A percentile compares a stretch with the other conserved stretches of the same genome.
Conservation (phyloP, 2,329 filamentous ascomycete species). For the Pseudocercospora fuligena region DNA sequence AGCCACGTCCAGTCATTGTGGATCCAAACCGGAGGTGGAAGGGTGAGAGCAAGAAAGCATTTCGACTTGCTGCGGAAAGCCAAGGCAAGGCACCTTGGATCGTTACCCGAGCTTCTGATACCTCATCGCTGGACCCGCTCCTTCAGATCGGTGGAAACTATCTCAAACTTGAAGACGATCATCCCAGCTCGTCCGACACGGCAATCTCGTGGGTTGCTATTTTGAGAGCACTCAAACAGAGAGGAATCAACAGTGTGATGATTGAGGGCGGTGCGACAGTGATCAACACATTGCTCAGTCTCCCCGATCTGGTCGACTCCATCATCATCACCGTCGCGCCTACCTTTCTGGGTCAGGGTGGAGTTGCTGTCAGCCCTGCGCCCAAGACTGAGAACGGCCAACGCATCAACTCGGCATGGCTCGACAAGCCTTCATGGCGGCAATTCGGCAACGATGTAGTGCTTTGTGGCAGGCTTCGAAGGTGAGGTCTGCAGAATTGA, state of each 20-base stretch:
- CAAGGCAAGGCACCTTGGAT: slow-evolving; percentile 72
- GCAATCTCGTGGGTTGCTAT: slow-evolving; percentile 65
- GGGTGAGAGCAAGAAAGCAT: slow-evolving; percentile 63
- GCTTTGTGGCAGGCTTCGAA: slow-evolving; percentile 67
- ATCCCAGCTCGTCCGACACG: slow-evolving; percentile 31
- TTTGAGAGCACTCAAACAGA: slow-evolving; percentile 59
- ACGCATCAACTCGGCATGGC: slow-evolving; percentile 63
- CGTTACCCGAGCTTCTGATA: slow-evolving; percentile 8
- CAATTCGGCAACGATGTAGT: slow-evolving; percentile 84
- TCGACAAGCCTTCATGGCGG: slow-evolving; percentile 72
- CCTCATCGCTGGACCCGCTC: slow-evolving; percentile 37
- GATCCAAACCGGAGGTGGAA: slow-evolving; percentile 80
- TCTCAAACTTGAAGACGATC: slow-evolving; percentile 24
- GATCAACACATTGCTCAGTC: slow-evolving; percentile 76
- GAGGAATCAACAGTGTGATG: slow-evolving; percentile 80
- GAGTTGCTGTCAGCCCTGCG: slow-evolving; percentile 76
- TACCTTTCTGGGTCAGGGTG: slow-evolving; percentile 83
- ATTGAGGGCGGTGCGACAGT: slow-evolving; percentile 84
- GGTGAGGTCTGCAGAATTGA: slow-evolving; percentile 19
- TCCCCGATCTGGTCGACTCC: slow-evolving; percentile 68
- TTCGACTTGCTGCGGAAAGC: slow-evolving; percentile 67
- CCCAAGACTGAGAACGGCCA: slow-evolving; percentile 57
- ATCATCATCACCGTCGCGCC: slow-evolving; percentile 90
- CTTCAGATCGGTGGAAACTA: slow-evolving; percentile 34
- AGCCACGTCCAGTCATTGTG: slow-evolving; percentile 81